Evolutionary conservation across 306 rosid species (phyloP), one percentile per base, ranked within the genome.

Genomic region (Cucurbita ficifolia): DNA sequence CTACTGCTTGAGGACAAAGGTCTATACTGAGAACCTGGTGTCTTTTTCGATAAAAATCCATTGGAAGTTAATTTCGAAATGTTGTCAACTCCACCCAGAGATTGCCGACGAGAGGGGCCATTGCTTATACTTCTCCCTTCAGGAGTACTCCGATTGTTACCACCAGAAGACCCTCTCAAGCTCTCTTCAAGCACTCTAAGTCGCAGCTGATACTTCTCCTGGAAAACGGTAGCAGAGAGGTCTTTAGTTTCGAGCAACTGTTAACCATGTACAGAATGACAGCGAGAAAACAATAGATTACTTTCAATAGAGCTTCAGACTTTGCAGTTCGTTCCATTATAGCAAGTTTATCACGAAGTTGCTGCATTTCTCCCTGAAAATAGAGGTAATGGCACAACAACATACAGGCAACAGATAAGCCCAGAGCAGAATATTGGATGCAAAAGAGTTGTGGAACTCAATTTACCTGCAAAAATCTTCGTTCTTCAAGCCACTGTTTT

Each of bases 401-500:
- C 21, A 53, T 53, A 7, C 5, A 67, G 22, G 54, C 50, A 12
- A 43, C 8, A 52, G 8, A 11, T 38, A 18, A 52, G 49, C 10
- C 75, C 11, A 72, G 67, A 53, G 52, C 50, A 61, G 52, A 59
- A 18, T 19, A 45, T 71, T n/a, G 68, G 48, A 62, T 48, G 40
- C 48, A 65, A 53, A 82, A 73, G 55, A 74, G 29, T 35, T 8
- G 52, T 19, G 17, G 55, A 67, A 65, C 51, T 67, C 51, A 55
- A 69, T 58, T 73, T 16, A 84, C 99, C 92, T 89, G 97, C 82
- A 95, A 83, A 84, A 88, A 88, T 78, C 97, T 80, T 51, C 99
- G 88, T 76, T 95, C 99, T 83, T 95, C 99, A 72, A 95, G 97
- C 99, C 99, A 95, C 80, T 89, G 99, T 84, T 87, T 95, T 75